Base-by-base conservation (phyloP, 768 basidiomycete species). In the Lactarius hengduanensis region DNA sequence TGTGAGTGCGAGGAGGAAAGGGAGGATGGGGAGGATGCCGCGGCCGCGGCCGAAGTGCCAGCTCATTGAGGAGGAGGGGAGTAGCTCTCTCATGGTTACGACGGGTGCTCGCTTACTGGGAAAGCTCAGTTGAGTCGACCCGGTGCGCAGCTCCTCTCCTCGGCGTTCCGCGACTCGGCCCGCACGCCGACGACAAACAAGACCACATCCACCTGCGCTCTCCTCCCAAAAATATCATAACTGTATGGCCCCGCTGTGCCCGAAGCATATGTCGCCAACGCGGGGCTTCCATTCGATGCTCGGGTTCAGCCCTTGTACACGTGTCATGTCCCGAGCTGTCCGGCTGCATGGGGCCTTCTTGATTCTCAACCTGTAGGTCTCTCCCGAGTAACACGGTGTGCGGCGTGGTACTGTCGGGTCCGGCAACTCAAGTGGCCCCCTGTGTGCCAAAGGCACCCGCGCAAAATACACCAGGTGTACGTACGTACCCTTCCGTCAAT, bases 1-100 rank as follows among this genome's bases (percentile, higher is more conserved):
- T 30, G 71, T 18, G 57, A 67, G 65, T 28, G 55, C 5, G 43
- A 63, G 38, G 36, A 70, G 54, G 13, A 61, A 5, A 9, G 43
- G 15, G 22, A 58, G 30, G 38, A 64, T 20, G 4, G 10, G 22
- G 47, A 26, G 10, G 22, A 26, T 22, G n/a, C 50, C 20, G 61
- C 45, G 45, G 34, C 30, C 56, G 34, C n/a, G 34, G 43, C 30
- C 34, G 4, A 16, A 18, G n/a, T 59, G 58, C 43, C 58, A 18
- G 41, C 32, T 38, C 66, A 62, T 59, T 26, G 47, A 2, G 0
- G 18, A 59, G 40, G 22, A 38, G 18, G 47, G 38, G 54, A 32
- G 28, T 3, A 10, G 16, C 18, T 18, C 32, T 56, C 9, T 20
- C 47, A 50, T 56, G 20, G 55, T 34, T 20, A 34, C 32, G 55